Percentiles rank a stretch among this genome's conserved stretches.
These are phyloP conservation scores for Citrus maxima DNA, from an alignment of 345 rosid genomes.

Conservation along the genomic window DNA sequence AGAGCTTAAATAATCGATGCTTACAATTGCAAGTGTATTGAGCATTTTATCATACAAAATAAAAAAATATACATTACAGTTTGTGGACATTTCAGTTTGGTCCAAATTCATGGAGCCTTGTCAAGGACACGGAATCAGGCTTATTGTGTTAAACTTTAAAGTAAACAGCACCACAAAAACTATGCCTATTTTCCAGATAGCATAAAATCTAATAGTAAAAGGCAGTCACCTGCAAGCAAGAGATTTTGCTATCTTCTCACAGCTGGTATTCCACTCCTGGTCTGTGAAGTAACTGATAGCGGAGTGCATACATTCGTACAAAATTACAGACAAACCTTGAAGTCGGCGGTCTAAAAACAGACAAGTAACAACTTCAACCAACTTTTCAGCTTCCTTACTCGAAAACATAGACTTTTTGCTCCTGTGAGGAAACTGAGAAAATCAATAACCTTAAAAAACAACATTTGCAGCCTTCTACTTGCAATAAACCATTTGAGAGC, in stretches of 20 bases:
- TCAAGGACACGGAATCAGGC: background rate
- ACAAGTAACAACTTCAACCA: constrained; percentile 42
- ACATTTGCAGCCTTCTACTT: constrained; percentile 9
- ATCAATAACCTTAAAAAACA: background rate
- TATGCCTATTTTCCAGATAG: background rate
- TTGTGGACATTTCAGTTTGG: background rate
- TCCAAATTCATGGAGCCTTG: background rate
- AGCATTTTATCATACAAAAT: too few relatives aligned
- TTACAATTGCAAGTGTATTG: background rate
- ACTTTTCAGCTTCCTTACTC: constrained; percentile 57
- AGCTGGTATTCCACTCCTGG: constrained; percentile 72
- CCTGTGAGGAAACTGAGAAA: constrained; percentile 36
- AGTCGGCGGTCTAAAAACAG: constrained; percentile 63
- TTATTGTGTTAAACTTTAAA: background rate
- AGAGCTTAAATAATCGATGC: background rate
- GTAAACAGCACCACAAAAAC: background rate
- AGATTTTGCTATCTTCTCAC: constrained; percentile 55
- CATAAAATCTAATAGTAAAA: constrained; percentile 6
- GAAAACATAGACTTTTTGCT: constrained; percentile 38
- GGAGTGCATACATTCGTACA: constrained; percentile 49
- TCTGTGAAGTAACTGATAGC: constrained; percentile 57
- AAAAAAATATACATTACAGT: too few relatives aligned
- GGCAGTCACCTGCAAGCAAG: constrained; percentile 60
- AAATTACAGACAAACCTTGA: constrained; percentile 52
- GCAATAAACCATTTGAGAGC: constrained; percentile 3